Base-by-base conservation (phyloP, 805 yeast species). In the Candida maesae region DNA sequence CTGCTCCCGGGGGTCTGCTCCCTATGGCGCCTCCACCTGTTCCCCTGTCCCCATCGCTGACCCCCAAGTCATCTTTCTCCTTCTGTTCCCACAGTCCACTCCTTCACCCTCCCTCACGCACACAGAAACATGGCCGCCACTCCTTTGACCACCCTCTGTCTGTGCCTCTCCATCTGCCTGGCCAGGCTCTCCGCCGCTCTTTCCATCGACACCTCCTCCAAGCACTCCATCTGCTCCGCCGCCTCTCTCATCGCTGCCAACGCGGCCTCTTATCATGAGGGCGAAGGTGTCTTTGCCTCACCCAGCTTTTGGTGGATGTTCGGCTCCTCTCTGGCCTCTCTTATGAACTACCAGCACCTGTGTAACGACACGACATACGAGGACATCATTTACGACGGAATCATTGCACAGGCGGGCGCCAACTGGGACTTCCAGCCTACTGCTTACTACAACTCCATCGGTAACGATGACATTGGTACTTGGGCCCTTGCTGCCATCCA, bases 291-390 rank as follows among this genome's bases (percentile, higher is more conserved):
- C 77, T 84, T 84, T 55, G 66, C 74, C 11, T 58, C 71, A 47
- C 89, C 89, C 2, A 19, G 23, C 59, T 81, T 80, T 64, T 89
- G 93, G 89, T 86, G 95, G 95, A 81, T 84, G 61, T 88, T 90
- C 29, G 95, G 95, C 53, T 91, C 86, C 51, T 89, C 89, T 0
- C 81, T 69, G 62, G 76, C 75, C 12, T 66, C 71, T 2, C 60
- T 85, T 66, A 58, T 91, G 28, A 95, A 88, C 61, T 84, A 80
- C 57, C 74, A 85, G 69, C 78, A 65, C 52, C 74, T 78, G 53
- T 83, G 91, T 61, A 69, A 78, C 35, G 81, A 90, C 63, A 73
- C 72, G 47, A 75, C 89, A 1, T 84, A 72, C 53, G 78, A 75
- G 40, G 66, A 68, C 2, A 41, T 75, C 14, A 67, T 88, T 44